Base-by-base conservation (phyloP, 2,329 filamentous ascomycete genomes). In the Emmonsiellopsis sp. region DNA sequence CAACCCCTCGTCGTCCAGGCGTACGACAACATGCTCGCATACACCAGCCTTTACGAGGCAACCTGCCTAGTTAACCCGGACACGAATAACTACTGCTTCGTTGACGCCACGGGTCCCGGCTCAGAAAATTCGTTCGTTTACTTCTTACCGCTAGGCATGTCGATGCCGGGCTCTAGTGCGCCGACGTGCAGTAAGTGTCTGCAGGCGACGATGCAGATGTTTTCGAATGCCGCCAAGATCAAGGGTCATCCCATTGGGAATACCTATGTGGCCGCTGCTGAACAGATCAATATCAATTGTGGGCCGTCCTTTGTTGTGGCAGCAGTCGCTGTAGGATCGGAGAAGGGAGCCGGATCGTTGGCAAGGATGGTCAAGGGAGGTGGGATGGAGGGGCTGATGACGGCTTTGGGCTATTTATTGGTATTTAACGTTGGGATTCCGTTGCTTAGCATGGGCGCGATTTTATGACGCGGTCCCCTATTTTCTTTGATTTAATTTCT, bases 61-160 rank as follows among this genome's bases (percentile, higher is more conserved):
- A 86, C 86, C 6, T 98, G 93, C 66, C 78, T 95, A 16, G 83
- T 82, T 56, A 81, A 88, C 65, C 76, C 81, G 0, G 70, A 75
- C 0, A 83, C 83, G 1, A 77, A 77, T 50, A 79, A 83, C 59
- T 96, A 92, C 75, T 76, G 80, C 73, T 96, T 89, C 68, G 87
- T 87, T 59, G 85, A 88, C 61, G 89, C 92, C 49, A 83, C 91
- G 56, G 67, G 74, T 5, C 80, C 81, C 20, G 85, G 81, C 7
- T 76, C 86, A 0, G 81, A 83, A 34, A 86, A 93, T 66, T 79
- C 82, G 35, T 92, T 91, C 64, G 79, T 93, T 37, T 98, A 96
- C 73, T 92, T 86, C 63, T 75, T 97, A 2, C 88, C 91, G 0
- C 78, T 95, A 53, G 93, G 93, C 55, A 78, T 84, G 41, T 70